A percentile compares a stretch with the other conserved stretches of the same genome.
Conservation (phyloP, 257 asterid species). For the Solanum chilense region DNA sequence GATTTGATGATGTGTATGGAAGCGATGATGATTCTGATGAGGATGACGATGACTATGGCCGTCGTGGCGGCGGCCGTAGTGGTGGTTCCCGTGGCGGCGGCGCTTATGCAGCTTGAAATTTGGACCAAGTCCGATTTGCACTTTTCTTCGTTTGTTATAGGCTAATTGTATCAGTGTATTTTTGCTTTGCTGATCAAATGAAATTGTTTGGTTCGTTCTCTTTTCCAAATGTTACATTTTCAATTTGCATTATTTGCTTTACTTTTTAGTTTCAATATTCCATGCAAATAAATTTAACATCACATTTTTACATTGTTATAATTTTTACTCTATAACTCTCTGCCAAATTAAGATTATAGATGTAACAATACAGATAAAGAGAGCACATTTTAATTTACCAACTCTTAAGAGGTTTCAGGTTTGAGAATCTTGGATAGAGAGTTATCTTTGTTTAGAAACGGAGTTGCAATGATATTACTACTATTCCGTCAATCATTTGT, state of each 20-base stretch:
- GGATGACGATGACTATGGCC: background rate
- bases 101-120: background rate
- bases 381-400: no score
- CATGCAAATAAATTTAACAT: background rate
- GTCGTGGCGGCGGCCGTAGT: background rate
- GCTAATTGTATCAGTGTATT: background rate
- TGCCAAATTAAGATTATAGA: no score
- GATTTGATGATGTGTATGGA: background rate
- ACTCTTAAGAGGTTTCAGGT: no score
- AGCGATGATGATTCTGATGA: background rate
- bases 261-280: background rate
- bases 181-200: background rate
- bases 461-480: no score
- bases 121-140: background rate
- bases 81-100: background rate
- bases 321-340: background rate
- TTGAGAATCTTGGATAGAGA: no score
- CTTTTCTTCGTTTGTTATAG: background rate
- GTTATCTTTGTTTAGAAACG: no score
- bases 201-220: background rate
- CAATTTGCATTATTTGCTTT: background rate
- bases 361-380: no score
- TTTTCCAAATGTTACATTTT: background rate
- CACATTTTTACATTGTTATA: background rate
- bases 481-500: no score